Base-by-base conservation (phyloP, 495 filamentous ascomycete species). In the Penicillium desertorum region DNA sequence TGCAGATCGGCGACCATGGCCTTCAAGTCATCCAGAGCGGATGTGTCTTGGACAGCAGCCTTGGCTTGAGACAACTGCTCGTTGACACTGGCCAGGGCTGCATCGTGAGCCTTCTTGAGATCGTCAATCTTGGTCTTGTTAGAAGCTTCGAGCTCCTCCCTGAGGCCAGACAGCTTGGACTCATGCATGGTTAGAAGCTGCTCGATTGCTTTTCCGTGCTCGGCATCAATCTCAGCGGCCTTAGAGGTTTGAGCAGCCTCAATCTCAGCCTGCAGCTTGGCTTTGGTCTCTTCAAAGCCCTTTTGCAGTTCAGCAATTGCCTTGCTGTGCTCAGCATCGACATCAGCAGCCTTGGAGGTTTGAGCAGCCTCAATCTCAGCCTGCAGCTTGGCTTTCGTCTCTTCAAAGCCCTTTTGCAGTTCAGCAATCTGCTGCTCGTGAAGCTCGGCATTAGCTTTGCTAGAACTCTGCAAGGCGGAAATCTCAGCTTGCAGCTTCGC, bases 141-240 rank as follows among this genome's bases (percentile, higher is more conserved):
- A 1, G 74, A 64, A 27, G 64, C 54, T 44, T 77, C 75, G 32
- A 77, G 62, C n/a, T 79, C 67, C 16, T 66, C 64, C 16, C 64
- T 66, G 17, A 79, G 54, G 32, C 60, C 61, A 14, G 72, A 66
- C 2, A 78, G 29, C 60, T 79, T 79, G 17, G 67, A 58, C 19
- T 79, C 76, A 12, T 77, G 70, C n/a, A 72, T 60, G 5, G 66
- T 76, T 56, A 79, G 70, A n/a, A 79, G 71, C 52, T 74, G 69
- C 57, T 79, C 76, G 34, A 79, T 78, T 11, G 72, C 76, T 47
- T 65, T 72, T 55, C 62, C 71, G 47, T 79, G 56, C 59, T 58
- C 62, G 9, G 45, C 42, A 37, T 67, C 59, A 19, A 59, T 72
- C 5, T 64, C 62, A 25, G 72, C 64, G 11, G 71, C 61, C 36